Evolutionary conservation across 768 basidiomycete species (phyloP).

Genomic region (Chalciporus pseudorubinellus): DNA sequence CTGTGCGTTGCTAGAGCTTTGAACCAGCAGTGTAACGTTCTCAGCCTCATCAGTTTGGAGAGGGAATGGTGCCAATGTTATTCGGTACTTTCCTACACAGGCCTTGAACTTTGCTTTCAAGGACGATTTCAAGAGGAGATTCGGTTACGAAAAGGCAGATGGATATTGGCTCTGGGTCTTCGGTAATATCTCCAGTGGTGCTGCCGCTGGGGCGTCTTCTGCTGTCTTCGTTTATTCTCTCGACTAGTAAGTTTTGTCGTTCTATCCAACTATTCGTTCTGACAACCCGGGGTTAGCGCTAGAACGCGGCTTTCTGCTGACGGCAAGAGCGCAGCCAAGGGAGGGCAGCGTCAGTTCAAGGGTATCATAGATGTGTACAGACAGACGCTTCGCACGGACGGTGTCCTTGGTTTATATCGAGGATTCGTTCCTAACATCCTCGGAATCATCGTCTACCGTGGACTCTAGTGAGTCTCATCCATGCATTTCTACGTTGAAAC

Average conservation of each 20-base stretch:
- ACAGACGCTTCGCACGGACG: constrained; percentile 41
- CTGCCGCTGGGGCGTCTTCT: constrained; percentile 42
- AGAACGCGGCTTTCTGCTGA: constrained; percentile 43
- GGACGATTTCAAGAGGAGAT: constrained; percentile 39
- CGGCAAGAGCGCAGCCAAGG: constrained; percentile 35
- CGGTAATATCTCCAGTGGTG: constrained; percentile 44
- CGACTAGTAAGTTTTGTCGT: constrained; percentile 34
- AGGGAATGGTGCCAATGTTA: constrained; percentile 42
- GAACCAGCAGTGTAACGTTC: background rate
- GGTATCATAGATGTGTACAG: constrained; percentile 44
- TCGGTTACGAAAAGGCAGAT: constrained; percentile 38
- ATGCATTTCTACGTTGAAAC: background rate
- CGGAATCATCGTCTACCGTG: constrained; percentile 44
- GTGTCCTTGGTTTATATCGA: constrained; percentile 40
- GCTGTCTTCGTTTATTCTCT: constrained; percentile 46
- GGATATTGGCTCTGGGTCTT: background rate
- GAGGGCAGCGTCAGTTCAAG: constrained; percentile 40
- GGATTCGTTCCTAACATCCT: constrained; percentile 42
- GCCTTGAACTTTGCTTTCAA: constrained; percentile 50
- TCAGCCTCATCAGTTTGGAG: constrained; percentile 38
- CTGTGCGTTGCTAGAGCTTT: constrained; percentile 27
- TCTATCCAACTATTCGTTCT: background rate
- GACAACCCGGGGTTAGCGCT: constrained; percentile 26
- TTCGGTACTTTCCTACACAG: constrained; percentile 47
- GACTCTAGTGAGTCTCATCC: constrained; percentile 38